Conservation (phyloP, 208 protist species). For the Crithidia thermophila region DNA sequence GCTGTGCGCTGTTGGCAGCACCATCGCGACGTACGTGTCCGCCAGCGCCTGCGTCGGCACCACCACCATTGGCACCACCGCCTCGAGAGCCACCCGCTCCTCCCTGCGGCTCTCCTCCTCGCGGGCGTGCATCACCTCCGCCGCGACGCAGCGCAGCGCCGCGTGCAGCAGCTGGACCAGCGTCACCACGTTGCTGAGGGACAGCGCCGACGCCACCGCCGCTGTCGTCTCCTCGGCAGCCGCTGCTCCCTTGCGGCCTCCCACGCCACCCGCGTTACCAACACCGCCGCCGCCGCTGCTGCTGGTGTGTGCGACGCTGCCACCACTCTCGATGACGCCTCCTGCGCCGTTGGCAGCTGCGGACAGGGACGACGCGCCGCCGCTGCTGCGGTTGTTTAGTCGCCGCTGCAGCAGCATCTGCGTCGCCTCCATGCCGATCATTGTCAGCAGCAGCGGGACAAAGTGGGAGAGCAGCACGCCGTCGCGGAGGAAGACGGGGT, state of each 20-base stretch:
- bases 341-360: too few species aligned
- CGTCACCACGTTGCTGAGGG: conserved; percentile 40
- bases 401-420: conserved; percentile 18
- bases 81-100: background rate
- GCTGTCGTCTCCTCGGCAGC: conserved; percentile 9
- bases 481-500: conserved; percentile 34
- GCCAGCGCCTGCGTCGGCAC: too few species aligned
- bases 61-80: too few species aligned
- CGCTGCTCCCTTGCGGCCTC: conserved; percentile 1
- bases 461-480: conserved; percentile 37
- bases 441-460: conserved; percentile 56
- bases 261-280: background rate
- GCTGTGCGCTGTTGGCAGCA: conserved; percentile 47
- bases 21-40: conserved; percentile 39
- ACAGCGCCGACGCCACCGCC: conserved; percentile 24
- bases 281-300: background rate
- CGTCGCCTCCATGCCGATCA: conserved; percentile 49
- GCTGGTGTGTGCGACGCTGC: background rate
- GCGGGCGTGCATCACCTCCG: conserved; percentile 31
- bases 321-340: too few species aligned
- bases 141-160: conserved; percentile 36
- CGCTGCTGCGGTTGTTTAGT: background rate
- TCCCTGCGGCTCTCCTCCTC: conserved; percentile 15
- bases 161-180: conserved; percentile 47
- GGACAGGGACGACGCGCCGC: too few species aligned